These are phyloP conservation scores for Solanum chiquidenum DNA, from an alignment of 257 asterid species.

Conservation along the genomic window DNA sequence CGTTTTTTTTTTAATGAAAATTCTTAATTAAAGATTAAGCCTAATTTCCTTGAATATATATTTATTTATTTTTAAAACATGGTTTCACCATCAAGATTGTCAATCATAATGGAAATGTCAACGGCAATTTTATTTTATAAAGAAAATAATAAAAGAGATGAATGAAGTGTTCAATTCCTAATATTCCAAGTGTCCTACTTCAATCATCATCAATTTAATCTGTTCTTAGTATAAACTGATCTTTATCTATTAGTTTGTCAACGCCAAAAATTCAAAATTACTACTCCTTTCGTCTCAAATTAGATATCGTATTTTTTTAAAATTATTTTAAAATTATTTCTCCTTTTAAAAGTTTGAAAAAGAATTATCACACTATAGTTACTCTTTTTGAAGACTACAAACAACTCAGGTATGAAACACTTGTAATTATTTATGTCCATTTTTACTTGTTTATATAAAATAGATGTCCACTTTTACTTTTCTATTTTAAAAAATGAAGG, in stretches of 20 bases:
- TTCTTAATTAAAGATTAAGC: not conserved
- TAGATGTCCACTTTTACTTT: not conserved
- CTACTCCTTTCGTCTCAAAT: not conserved
- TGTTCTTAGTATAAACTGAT: not conserved
- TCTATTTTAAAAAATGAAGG: not conserved
- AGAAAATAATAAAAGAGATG: not conserved
- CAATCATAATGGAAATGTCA: not conserved
- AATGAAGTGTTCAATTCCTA: not conserved
- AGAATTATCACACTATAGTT: not conserved
- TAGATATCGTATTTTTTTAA: accelerated
- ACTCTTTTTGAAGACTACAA: not conserved
- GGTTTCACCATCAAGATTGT: not conserved
- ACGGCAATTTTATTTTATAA: not conserved
- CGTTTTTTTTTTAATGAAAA: not conserved
- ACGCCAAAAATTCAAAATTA: not conserved
- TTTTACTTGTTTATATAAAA: not conserved
- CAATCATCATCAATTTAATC: not conserved
- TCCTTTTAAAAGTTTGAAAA: not conserved
- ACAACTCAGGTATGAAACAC: not conserved
- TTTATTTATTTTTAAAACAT: not conserved
- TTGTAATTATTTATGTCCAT: not conserved
- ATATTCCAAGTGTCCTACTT: not conserved
- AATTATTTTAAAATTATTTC: not conserved
- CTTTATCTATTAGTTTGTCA: not conserved
- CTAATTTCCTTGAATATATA: not conserved